Conservation (phyloP, 768 basidiomycete genomes). For the Tricholoma matsutake region DNA sequence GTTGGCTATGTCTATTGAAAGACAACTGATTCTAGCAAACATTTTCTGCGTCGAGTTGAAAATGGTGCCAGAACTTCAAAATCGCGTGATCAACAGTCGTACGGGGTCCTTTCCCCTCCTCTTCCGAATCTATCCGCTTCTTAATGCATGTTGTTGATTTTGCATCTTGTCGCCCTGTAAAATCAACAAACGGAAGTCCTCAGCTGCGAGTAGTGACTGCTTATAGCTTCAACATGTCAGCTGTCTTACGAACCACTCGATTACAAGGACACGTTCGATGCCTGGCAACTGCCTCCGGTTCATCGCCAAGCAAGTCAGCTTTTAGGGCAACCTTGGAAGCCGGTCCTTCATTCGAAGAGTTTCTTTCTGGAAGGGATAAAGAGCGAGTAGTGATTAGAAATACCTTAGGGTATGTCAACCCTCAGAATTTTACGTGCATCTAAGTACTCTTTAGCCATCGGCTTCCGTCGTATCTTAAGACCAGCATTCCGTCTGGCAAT, state of each 20-base stretch:
- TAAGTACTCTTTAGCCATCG: conserved; percentile 55
- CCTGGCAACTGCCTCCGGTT: conserved; percentile 46
- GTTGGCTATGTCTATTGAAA: too few species aligned
- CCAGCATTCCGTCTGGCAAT: conserved; percentile 83
- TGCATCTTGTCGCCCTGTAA: background rate
- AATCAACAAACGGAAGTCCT: background rate
- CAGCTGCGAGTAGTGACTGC: background rate
- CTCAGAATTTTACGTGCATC: conserved; percentile 1
- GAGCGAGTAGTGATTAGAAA: conserved; percentile 72
- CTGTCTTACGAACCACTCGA: background rate
- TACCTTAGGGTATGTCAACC: conserved; percentile 50
- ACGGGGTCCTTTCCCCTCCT: too few species aligned
- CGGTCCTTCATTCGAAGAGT: conserved; percentile 80
- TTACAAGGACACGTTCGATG: conserved; percentile 31
- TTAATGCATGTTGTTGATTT: background rate
- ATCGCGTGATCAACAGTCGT: too few species aligned
- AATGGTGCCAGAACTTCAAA: too few species aligned
- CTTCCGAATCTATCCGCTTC: background rate
- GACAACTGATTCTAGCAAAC: too few species aligned
- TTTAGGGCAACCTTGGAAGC: conserved; percentile 54
- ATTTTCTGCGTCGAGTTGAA: too few species aligned
- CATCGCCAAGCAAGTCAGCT: conserved; percentile 32
- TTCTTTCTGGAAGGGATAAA: conserved; percentile 58
- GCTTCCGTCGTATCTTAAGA: conserved; percentile 85
- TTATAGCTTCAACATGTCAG: background rate